Percentiles rank a stretch among this genome's conserved stretches.
Conservation (phyloP, 2,329 filamentous ascomycete genomes). For the Phialophora tarda region DNA sequence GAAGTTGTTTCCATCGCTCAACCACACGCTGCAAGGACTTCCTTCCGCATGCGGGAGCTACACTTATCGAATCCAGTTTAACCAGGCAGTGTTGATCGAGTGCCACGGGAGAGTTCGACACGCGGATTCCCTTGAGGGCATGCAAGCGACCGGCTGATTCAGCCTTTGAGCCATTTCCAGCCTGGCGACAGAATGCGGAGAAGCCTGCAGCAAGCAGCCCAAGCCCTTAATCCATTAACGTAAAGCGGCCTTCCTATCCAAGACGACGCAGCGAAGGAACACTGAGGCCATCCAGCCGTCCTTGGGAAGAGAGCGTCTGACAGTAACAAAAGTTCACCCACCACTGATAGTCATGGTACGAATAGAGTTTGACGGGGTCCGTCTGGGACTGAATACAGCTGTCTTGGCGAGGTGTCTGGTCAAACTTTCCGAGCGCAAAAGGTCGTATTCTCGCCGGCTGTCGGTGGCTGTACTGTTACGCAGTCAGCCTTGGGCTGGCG, state of each 20-base stretch:
- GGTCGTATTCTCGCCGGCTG: background rate
- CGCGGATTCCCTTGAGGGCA: background rate
- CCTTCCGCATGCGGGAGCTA: background rate
- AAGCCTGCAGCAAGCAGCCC: background rate
- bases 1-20: background rate
- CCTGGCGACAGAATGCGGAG: background rate
- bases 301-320: background rate
- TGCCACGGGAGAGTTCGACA: background rate
- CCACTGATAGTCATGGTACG: background rate
- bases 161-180: background rate
- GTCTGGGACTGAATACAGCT: background rate
- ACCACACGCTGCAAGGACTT: background rate
- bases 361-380: background rate
- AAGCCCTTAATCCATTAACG: background rate
- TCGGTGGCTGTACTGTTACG: background rate
- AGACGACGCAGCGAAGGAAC: background rate
- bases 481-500: background rate
- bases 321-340: too few species aligned
- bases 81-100: background rate
- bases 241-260: background rate
- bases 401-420: background rate
- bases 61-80: background rate
- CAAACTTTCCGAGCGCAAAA: background rate
- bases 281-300: background rate
- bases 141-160: conserved; percentile 2